These are phyloP conservation scores for Aspergillus hancockii DNA, from an alignment of 495 filamentous ascomycete species.

Conservation along the genomic window DNA sequence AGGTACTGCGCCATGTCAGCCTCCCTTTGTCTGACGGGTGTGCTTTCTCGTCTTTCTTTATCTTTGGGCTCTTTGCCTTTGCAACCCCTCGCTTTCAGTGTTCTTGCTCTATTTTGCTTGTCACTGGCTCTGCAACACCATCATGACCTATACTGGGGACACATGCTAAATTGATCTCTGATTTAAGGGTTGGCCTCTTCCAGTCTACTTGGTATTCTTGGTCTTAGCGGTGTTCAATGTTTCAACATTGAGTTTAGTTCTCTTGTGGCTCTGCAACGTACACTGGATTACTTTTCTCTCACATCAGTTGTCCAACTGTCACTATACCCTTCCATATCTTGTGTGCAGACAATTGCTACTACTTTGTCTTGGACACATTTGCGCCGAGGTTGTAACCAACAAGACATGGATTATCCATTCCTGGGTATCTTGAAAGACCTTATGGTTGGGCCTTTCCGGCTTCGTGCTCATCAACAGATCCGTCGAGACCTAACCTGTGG, in stretches of 20 bases:
- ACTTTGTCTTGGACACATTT: not conserved
- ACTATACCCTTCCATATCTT: not conserved
- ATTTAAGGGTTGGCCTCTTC: not conserved
- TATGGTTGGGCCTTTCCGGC: not conserved
- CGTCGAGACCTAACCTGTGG: not conserved
- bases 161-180: not conserved
- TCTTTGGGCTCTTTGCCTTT: conserved; percentile 23
- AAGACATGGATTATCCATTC: not conserved
- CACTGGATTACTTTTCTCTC: not conserved
- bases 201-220: not conserved
- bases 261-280: not conserved
- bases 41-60: conserved; percentile 6
- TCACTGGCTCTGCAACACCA: not conserved
- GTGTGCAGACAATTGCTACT: not conserved
- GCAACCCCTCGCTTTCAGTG: not conserved
- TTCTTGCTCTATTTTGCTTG: not conserved
- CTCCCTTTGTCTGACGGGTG: conserved; percentile 10
- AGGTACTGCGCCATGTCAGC: conserved; percentile 25
- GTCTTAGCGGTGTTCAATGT: not conserved
- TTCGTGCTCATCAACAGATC: not conserved
- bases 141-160: not conserved
- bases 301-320: not conserved
- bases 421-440: not conserved
- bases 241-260: not conserved
- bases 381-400: not conserved